A percentile compares a stretch with the other conserved stretches of the same genome.
Conservation (phyloP, 352 stramenopile genomes). For the Globisporangium nagaii region DNA sequence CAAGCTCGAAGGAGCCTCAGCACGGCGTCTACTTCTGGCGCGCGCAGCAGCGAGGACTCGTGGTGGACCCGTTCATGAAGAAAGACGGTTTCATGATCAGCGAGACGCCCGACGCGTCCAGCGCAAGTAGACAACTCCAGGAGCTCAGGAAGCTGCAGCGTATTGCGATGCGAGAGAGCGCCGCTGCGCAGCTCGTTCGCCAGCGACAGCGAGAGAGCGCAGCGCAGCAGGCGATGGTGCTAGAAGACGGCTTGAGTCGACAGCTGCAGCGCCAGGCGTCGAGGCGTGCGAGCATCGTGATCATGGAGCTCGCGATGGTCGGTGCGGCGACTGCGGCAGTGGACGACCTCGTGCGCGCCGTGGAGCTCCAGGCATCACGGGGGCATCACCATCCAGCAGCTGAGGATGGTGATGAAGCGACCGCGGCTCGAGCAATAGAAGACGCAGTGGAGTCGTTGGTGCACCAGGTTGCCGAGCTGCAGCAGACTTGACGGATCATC, state of each 20-base stretch:
- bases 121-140: slow-evolving; percentile 16
- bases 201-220: slow-evolving; percentile 18
- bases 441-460: background rate
- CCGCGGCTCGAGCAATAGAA: background rate
- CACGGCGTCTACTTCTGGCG: slow-evolving; percentile 31
- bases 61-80: slow-evolving; percentile 32
- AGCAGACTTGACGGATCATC: background rate
- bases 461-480: background rate
- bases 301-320: slow-evolving; percentile 13
- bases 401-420: background rate
- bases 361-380: background rate
- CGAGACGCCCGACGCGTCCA: slow-evolving; percentile 17
- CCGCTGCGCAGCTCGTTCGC: slow-evolving; percentile 24
- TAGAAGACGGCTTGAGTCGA: slow-evolving; percentile 21
- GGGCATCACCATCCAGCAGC: too few relatives aligned
- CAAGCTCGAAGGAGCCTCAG: too few relatives aligned
- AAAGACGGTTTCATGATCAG: slow-evolving; percentile 64
- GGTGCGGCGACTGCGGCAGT: background rate
- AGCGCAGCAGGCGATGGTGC: slow-evolving; percentile 16
- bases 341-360: slow-evolving; percentile 2
- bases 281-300: slow-evolving; percentile 1
- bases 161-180: slow-evolving; percentile 38
- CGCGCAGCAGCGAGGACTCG: slow-evolving; percentile 45
- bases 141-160: slow-evolving; percentile 32
- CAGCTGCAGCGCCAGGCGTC: background rate